A percentile compares a stretch with the other conserved stretches of the same genome.
These are phyloP conservation scores for Sporobolomyces phaffii DNA, from an alignment of 768 basidiomycete species.

Conservation along the genomic window DNA sequence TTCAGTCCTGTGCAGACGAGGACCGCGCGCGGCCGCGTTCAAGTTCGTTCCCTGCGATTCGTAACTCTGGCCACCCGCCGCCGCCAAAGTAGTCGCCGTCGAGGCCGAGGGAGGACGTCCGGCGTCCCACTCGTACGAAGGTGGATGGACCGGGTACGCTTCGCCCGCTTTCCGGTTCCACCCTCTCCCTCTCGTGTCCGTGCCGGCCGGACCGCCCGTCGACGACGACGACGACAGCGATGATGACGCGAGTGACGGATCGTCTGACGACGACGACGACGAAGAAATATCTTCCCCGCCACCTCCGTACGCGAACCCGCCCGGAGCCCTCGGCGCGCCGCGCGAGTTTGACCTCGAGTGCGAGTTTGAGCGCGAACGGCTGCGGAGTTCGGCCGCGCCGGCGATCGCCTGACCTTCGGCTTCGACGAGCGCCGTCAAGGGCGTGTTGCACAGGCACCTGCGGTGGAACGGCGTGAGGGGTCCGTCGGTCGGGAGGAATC, in stretches of 20 bases:
- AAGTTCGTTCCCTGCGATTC: conserved; percentile 1
- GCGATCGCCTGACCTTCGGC: conserved; percentile 20
- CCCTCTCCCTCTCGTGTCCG: neutral
- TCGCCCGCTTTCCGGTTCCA: conserved; percentile 2
- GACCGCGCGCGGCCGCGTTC: neutral
- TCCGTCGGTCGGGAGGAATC: conserved; percentile 7
- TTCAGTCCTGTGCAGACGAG: neutral
- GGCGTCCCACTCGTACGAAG: neutral
- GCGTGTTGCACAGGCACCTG: conserved; percentile 32
- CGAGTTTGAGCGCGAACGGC: conserved; percentile 4
- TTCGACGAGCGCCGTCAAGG: conserved; percentile 16
- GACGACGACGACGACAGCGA: neutral
- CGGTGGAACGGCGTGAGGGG: conserved; percentile 28
- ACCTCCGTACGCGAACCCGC: neutral
- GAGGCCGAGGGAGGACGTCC: neutral
- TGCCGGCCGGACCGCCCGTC: too few relatives aligned
- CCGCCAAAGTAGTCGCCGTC: neutral
- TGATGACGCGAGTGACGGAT: too few relatives aligned
- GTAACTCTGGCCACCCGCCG: neutral
- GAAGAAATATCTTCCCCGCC: too few relatives aligned
- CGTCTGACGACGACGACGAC: too few relatives aligned
- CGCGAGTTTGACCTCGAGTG: conserved; percentile 1
- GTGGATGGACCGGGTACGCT: neutral
- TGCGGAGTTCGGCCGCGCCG: conserved; percentile 13
- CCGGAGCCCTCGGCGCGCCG: neutral